These are phyloP conservation scores for Hortiboletus campestris DNA, from an alignment of 768 basidiomycete species.

Conservation along the genomic window DNA sequence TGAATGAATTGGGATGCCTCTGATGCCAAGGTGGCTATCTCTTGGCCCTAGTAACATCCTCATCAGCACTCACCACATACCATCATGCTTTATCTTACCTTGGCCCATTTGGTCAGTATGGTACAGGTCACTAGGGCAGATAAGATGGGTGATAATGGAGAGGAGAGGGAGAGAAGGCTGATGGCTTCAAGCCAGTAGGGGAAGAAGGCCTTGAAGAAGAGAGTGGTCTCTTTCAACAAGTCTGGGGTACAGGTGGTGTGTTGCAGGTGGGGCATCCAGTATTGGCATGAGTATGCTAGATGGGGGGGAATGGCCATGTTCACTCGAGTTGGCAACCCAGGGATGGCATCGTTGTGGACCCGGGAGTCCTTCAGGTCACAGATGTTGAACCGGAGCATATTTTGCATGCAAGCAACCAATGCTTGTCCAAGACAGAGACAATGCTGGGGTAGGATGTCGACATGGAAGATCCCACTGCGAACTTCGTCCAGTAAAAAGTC, in stretches of 20 bases:
- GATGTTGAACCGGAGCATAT: no score
- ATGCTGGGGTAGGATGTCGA: not conserved
- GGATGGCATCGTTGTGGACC: not conserved
- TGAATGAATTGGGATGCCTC: conserved; percentile 2
- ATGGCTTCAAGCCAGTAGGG: no score
- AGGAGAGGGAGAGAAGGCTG: no score
- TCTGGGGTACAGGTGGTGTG: not conserved
- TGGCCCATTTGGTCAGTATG: not conserved
- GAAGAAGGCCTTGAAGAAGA: no score
- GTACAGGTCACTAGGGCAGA: conserved; percentile 1
- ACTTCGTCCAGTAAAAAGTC: not conserved
- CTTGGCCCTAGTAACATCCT: not conserved
- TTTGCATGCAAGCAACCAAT: no score
- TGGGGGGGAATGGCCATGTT: not conserved
- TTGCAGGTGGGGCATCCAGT: conserved; percentile 1
- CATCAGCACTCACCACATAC: not conserved
- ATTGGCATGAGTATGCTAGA: not conserved
- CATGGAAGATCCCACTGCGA: not conserved
- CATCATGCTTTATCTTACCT: not conserved
- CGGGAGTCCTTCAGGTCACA: no score
- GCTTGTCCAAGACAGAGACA: not conserved
- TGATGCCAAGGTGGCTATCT: not conserved
- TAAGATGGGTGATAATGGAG: not conserved
- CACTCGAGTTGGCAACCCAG: not conserved
- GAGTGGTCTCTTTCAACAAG: no score